These are phyloP conservation scores for Vigna hirtella DNA, from an alignment of 306 rosid genomes.

Conservation along the genomic window DNA sequence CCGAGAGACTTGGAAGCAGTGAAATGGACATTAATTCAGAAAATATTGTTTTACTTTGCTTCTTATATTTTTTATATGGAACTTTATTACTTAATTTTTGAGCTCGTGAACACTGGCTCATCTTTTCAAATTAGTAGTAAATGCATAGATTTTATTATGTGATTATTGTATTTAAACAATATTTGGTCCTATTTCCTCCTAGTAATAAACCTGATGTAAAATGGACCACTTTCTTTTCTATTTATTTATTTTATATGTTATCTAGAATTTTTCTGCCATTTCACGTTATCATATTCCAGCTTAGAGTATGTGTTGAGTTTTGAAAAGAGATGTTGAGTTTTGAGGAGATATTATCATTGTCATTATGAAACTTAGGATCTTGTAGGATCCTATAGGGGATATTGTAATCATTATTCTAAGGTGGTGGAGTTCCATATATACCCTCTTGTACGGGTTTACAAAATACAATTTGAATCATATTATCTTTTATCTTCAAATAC, in stretches of 20 bases:
- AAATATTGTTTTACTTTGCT: conserved; percentile 5
- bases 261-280: not conserved
- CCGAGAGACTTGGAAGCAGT: conserved; percentile 13
- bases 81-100: conserved; percentile 5
- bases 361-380: no score
- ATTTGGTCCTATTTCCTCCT: conserved; percentile 30
- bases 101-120: not conserved
- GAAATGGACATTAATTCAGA: conserved; percentile 11
- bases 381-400: no score
- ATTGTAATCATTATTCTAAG: no score
- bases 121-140: conserved; percentile 20
- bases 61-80: not conserved
- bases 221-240: not conserved
- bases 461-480: no score
- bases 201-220: not conserved
- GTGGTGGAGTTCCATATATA: no score
- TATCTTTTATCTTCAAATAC: no score
- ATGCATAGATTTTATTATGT: conserved; percentile 22
- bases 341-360: no score
- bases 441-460: no score
- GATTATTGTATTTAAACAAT: not conserved
- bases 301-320: not conserved
- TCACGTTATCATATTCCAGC: not conserved
- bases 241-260: not conserved
- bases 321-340: no score